Evolutionary conservation across 2,329 filamentous ascomycete species (phyloP), one percentile per base, ranked within the genome.

Genomic region (Xylariales sp.): DNA sequence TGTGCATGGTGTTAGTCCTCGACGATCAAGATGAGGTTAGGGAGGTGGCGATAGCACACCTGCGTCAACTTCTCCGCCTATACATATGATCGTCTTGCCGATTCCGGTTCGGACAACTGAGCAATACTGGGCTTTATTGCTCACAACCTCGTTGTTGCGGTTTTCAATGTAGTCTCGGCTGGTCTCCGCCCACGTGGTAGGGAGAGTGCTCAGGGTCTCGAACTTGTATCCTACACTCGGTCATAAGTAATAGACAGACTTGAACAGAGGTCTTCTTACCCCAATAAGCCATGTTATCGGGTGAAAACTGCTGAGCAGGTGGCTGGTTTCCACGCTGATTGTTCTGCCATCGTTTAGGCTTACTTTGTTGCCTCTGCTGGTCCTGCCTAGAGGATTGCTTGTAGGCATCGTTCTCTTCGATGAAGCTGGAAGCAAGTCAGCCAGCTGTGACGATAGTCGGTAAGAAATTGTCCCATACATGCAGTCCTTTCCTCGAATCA

Each of bases 101-200:
- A 98, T 85, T 0, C 87, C 88, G 0, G 91, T 97, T 27, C 83
- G 81, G 1, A 95, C 90, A 15, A 98, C 79, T 3, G 90, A 96
- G 67, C 93, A 98, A 69, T 97, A 97, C 58, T 98, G 93, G 1
- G 87, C 85, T 56, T 89, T 81, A 61, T 97, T 98, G 61, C 84
- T 90, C 37, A 96, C 90, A 7, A 82, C 56, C 41, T 84, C 71
- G 3, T 79, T 62, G 31, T 86, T 80, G 20, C 93, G 80, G 42
- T 66, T 69, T 58, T 95, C 90, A 48, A 98, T 96, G 44, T 82
- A 80, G 1, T 86, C 82, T 42, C 87, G 78, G 1, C 81, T 69
- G 0, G 80, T 84, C 43, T 84, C 77, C 40, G 76, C 81, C 82
- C 90, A 96, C 1, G 84, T 76, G 3, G 73, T 67, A 3, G 87